Evolutionary conservation across 1,284 basidiomycete species (phyloP).

Genomic region (Bondarzewia mesenterica): DNA sequence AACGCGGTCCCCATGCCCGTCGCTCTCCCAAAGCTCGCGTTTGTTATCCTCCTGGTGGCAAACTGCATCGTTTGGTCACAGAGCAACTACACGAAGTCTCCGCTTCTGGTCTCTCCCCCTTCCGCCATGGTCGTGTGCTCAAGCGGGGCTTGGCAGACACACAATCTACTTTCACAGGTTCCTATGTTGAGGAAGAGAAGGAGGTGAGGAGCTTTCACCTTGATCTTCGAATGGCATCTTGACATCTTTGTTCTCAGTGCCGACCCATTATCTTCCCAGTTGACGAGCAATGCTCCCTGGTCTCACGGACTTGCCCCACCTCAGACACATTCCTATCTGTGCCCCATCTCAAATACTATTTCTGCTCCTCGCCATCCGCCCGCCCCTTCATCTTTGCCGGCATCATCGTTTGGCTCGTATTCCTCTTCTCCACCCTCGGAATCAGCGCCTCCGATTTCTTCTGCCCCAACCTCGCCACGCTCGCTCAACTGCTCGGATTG

Average conservation of each 20-base stretch:
- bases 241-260: conserved; percentile 35
- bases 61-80: conserved; percentile 61
- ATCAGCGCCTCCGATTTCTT: conserved; percentile 95
- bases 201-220: too few species aligned
- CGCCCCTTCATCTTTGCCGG: conserved; percentile 54
- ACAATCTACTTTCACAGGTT: not conserved
- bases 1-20: conserved; percentile 27
- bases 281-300: conserved; percentile 58
- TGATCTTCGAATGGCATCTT: too few species aligned
- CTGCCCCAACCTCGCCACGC: conserved; percentile 86
- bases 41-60: conserved; percentile 40
- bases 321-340: conserved; percentile 61
- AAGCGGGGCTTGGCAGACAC: conserved; percentile 15
- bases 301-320: conserved; percentile 41
- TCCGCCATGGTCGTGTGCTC: conserved; percentile 6
- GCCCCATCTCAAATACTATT: conserved; percentile 62
- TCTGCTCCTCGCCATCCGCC: conserved; percentile 45
- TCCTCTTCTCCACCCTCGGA: conserved; percentile 84
- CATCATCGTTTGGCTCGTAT: conserved; percentile 69
- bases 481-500: conserved; percentile 74
- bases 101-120: conserved; percentile 10
- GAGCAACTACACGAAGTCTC: conserved; percentile 41
- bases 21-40: conserved; percentile 36
- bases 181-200: conserved; percentile 1
- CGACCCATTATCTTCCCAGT: conserved; percentile 45